Conservation (phyloP, 2,329 filamentous ascomycete species). For the Talaromyces sp. region DNA sequence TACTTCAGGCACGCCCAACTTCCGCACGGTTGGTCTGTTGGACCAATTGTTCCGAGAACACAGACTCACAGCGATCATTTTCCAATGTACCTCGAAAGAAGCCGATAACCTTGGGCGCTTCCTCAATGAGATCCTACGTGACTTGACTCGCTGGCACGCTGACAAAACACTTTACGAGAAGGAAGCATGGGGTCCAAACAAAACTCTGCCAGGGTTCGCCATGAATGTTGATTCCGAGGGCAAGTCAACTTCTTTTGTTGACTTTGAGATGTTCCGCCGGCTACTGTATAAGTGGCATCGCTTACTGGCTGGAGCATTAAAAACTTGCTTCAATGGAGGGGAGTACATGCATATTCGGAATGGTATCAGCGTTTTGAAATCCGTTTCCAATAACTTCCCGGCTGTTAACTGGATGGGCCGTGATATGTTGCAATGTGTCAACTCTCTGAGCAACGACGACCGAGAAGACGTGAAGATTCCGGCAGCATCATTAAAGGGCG, state of each 20-base stretch:
- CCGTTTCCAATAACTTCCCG: constrained; percentile 76
- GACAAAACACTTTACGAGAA: constrained; percentile 73
- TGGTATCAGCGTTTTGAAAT: constrained; percentile 82
- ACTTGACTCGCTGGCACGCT: constrained; percentile 79
- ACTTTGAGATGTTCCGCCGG: constrained; percentile 81
- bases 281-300: constrained; percentile 88
- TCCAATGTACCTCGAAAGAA: constrained; percentile 83
- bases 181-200: constrained; percentile 66
- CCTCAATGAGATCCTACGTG: constrained; percentile 72
- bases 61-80: constrained; percentile 75
- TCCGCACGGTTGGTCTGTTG: constrained; percentile 78
- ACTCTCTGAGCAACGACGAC: constrained; percentile 40
- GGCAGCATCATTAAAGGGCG: constrained; percentile 46
- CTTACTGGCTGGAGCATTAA: constrained; percentile 72
- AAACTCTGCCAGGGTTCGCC: constrained; percentile 72
- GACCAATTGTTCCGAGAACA: constrained; percentile 81
- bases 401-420: constrained; percentile 81
- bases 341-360: constrained; percentile 99
- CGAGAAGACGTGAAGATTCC: constrained; percentile 48
- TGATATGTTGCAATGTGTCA: constrained; percentile 39
- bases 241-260: constrained; percentile 66
- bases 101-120: constrained; percentile 92
- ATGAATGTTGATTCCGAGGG: constrained; percentile 66
- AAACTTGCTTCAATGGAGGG: constrained; percentile 71
- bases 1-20: constrained; percentile 75